Base-by-base conservation (phyloP, 257 asterid genomes). In the Capsicum rhomboideum region DNA sequence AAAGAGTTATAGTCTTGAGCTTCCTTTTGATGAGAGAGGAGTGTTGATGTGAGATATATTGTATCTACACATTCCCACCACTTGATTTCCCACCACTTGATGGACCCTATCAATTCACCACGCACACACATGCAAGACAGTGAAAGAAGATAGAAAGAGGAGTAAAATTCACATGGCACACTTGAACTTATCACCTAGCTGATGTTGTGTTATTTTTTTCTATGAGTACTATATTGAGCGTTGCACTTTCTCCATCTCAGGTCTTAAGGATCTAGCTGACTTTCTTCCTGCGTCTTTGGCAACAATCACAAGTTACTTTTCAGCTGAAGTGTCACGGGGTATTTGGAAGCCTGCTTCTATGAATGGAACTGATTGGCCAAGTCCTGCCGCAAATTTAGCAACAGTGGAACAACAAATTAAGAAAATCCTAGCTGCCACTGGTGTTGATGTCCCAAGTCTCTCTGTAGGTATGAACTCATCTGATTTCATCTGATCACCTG, bases 331-430 rank as follows among this genome's bases (percentile, higher is more conserved):
- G 86, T 93, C 97, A 55, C 88, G 99, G 46, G 99, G 98, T 81
- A 91, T 97, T 28, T 97, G 99, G 99, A 97, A 93, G 89, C 98
- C 97, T 84, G 99, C 97, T 86, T 92, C 78, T 82, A 97, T 95
- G 99, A 97, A 97, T 69, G 99, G 99, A 86, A 92, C 98, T 79
- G 99, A 97, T 91, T 97, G 99, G 99, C 99, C 99, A 8, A 95
- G 97, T 90, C 98, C 99, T 66, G 98, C 96, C 71, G 94, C 94
- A 79, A 95, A 93, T 91, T 83, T 97, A 77, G 87, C 97, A 79
- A 80, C 84, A 87, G 95, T 97, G 53, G 99, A 93, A 88, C 92
- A 93, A 88, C 98, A 93, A 88, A 92, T 95, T 72, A 92, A 92
- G 86, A 93, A 95, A 85, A 91, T 95, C 67, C 84, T 97, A 88